Evolutionary conservation across 2,329 filamentous ascomycete species (phyloP).

Genomic region (Colletotrichum orbiculare): DNA sequence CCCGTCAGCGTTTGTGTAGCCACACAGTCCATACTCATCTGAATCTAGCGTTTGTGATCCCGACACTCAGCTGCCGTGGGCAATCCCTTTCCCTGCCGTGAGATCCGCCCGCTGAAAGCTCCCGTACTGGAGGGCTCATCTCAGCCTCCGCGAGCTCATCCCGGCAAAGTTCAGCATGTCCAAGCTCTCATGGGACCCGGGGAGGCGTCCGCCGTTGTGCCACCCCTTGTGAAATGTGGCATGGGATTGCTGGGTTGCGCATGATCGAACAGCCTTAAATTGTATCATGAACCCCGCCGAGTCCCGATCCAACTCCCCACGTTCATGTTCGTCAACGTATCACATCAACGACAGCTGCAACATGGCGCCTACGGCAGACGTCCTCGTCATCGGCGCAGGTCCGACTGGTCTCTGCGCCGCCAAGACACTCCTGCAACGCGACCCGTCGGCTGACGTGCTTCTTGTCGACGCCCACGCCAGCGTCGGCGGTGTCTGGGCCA

Average conservation of each 20-base stretch:
- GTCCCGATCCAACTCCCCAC: background rate
- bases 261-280: too few species aligned
- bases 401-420: conserved; percentile 55
- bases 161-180: conserved; percentile 7
- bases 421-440: conserved; percentile 58
- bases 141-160: background rate
- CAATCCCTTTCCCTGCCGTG: background rate
- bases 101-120: too few species aligned
- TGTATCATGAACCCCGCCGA: background rate
- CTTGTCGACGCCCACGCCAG: conserved; percentile 54
- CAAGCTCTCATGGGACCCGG: conserved; percentile 10
- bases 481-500: conserved; percentile 55
- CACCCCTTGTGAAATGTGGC: background rate
- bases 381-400: conserved; percentile 44
- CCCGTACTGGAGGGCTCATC: background rate
- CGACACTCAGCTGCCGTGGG: background rate
- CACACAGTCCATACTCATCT: too few species aligned
- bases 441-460: conserved; percentile 51
- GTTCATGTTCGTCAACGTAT: background rate
- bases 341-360: background rate
- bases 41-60: too few species aligned
- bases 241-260: background rate
- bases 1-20: too few species aligned
- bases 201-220: background rate
- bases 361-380: conserved; percentile 30